Evolutionary conservation across 306 rosid genomes (phyloP), one percentile per base, ranked within the genome.

Genomic region (Clitoria ternatea): DNA sequence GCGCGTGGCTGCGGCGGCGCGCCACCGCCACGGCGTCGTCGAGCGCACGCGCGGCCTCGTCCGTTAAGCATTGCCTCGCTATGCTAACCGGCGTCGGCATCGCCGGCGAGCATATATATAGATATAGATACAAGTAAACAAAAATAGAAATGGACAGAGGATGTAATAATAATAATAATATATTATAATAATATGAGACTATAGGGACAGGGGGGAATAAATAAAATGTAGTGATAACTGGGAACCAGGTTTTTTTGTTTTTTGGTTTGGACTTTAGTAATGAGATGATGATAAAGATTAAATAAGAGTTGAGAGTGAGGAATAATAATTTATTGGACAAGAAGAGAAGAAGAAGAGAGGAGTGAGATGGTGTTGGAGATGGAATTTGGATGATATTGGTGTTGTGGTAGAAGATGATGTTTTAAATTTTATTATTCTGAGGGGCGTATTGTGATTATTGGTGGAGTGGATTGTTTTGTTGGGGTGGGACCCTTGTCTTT

Each of bases 61-160:
- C 96, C 17, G 98, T 89, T 52, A 94, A 82, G 71, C 85, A 87
- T 85, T 94, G 96, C 89, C 96, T 85, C 23, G 92, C 97, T 39
- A 77, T 64, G 72, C 82, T 85, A 5, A 94, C 95, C 92, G 95
- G 95, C 96, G 96, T 90, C 66, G 95, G 98, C 98, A 94, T 94
- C 91, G 95, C 96, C 97, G 96, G 94, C 80, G 43, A 81, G 82
- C 98, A 82, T 86, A 54, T 64, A 87, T 67, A 36, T 14, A 3
- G 12, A 39, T 12, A 47, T 53, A 37, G n/a, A 53, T 0, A 39
- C 18, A 1, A 59, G n/a, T 3, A 59, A 30, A 55, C 2, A 55
- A 57, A 67, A 17, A 19, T 30, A 32, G 0, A 67, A 13, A 27
- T 5, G 55, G 1, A 3, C 6, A 13, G 30, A 26, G 32, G 30